Conservation (phyloP, 345 rosid genomes). For the Pelargonium nanum region DNA sequence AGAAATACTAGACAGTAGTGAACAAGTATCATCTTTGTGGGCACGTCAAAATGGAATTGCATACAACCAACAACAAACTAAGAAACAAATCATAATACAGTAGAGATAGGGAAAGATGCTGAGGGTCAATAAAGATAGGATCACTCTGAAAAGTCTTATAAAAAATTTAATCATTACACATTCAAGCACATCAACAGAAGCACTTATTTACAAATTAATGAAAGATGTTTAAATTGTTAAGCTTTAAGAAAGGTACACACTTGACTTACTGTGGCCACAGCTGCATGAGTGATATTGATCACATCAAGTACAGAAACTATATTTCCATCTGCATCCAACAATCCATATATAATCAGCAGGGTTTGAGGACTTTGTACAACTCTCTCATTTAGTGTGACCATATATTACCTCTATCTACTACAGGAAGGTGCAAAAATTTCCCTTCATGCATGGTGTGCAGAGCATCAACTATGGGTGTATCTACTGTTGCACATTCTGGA, state of each 20-base stretch:
- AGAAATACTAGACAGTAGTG: not conserved
- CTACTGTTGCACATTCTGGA: slow-evolving; percentile 83
- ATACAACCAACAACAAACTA: not conserved
- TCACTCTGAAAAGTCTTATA: not conserved
- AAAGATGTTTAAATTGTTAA: not conserved
- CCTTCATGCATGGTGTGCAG: slow-evolving; percentile 93
- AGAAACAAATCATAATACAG: too few species aligned
- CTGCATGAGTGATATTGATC: slow-evolving; percentile 86
- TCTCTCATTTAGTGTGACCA: not conserved
- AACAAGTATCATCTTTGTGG: not conserved
- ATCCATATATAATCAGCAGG: not conserved
- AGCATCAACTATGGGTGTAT: slow-evolving; percentile 92
- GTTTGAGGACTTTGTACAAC: not conserved
- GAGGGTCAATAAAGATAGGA: not conserved
- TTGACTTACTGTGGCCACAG: slow-evolving; percentile 80
- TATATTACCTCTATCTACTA: slow-evolving; percentile 60
- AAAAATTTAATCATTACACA: not conserved
- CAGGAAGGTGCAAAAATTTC: slow-evolving; percentile 96
- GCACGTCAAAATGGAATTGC: not conserved
- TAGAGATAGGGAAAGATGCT: too few species aligned
- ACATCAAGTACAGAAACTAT: slow-evolving; percentile 80
- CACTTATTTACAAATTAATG: not conserved
- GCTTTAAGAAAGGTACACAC: not conserved
- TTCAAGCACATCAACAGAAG: not conserved
- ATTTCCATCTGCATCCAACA: slow-evolving; percentile 60